A percentile compares a stretch with the other conserved stretches of the same genome.
These are phyloP conservation scores for Populus ilicifolia DNA, from an alignment of 345 rosid species.

Conservation along the genomic window DNA sequence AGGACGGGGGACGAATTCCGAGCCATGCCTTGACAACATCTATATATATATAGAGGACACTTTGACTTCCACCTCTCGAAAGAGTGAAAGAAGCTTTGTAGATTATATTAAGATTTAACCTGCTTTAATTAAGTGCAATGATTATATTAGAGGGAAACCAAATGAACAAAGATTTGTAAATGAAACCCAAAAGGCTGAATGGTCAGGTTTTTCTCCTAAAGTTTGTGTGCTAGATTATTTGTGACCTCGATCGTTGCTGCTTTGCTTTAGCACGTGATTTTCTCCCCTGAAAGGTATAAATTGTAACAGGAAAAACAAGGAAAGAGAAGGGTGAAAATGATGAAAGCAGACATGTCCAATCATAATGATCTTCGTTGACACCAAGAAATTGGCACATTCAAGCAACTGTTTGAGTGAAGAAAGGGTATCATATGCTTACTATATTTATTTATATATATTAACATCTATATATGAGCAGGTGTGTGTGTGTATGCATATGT, in stretches of 20 bases:
- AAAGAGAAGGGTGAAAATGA: constrained; percentile 7
- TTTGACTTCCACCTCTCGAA: neutral
- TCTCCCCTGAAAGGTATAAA: constrained; percentile 9
- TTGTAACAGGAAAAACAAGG: neutral
- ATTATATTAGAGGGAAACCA: neutral
- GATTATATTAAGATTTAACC: neutral
- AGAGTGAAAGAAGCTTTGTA: neutral
- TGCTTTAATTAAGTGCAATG: neutral
- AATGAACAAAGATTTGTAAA: neutral
- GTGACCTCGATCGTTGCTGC: constrained; percentile 2
- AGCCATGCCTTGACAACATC: too few species aligned
- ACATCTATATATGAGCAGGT: neutral
- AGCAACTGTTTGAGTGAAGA: constrained; percentile 27
- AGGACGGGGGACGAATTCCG: neutral
- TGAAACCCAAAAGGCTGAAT: constrained; percentile 13
- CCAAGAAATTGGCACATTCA: constrained; percentile 31
- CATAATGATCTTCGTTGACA: constrained; percentile 35
- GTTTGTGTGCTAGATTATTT: constrained; percentile 12
- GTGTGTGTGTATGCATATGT: neutral
- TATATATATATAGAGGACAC: neutral
- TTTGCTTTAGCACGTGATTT: constrained; percentile 42
- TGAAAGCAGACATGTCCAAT: constrained; percentile 31
- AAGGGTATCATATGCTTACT: neutral
- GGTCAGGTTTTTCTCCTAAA: constrained; percentile 1
- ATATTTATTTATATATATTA: neutral